Evolutionary conservation across 1,139 yeast species (phyloP), one percentile per base, ranked within the genome.

Genomic region (Suhomyces guaymorum): DNA sequence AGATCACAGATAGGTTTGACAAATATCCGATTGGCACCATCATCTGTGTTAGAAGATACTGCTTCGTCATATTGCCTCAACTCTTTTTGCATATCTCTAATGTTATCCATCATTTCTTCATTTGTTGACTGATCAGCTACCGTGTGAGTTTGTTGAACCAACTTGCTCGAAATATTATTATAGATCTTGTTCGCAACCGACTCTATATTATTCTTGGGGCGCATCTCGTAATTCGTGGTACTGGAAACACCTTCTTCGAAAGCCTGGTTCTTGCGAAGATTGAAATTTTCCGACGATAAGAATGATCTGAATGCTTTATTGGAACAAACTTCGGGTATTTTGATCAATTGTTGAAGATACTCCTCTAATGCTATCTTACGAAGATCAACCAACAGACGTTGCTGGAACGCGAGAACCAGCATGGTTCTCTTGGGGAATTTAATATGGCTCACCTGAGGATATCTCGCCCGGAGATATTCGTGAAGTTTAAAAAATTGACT

Each of bases 1-100:
- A 87, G 56, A 45, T 88, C 95, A 45, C 94, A 83, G 2, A 90
- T 80, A 0, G 96, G 95, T 49, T 82, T 83, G 7, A 88, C 83
- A 59, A 87, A 86, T 9, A 29, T 36, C 17, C 18, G 26, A 17
- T 17, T 29, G 10, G 18, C 23, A 48, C 37, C 45, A 5, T 44
- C 51, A 17, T n/a, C n/a, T n/a, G 48, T 51, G 38, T 39, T 41
- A 30, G 53, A 41, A 53, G 37, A 26, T 49, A 66, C 41, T 41
- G 54, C 44, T 24, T 65, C 72, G 33, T 69, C 75, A 42, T 59
- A 68, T 35, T 59, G 68, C 32, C 51, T 57, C 43, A 70, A 58
- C 44, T 69, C 75, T 28, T 50, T 51, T 37, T 70, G 73, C 74
- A 70, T 70, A 15, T 65, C 75, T 33, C 54, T 52, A 15, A 66